phyloP scores from a whole-genome alignment of 2,329 filamentous ascomycete species.

The Anisogramma anomala region DNA sequence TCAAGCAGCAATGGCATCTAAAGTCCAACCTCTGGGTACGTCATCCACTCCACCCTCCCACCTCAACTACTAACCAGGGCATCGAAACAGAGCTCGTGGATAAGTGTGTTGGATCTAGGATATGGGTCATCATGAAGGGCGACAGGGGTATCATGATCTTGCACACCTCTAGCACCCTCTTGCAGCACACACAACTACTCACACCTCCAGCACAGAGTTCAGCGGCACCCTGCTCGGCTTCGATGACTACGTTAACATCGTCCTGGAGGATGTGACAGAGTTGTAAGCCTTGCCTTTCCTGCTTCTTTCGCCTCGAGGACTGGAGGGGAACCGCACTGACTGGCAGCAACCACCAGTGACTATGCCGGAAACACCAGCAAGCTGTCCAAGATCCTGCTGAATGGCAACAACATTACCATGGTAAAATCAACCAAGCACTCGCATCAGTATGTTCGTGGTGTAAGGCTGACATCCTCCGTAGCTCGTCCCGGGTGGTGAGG shows the following conservation, averaged over 20 bases:
- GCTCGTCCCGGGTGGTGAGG: constrained; percentile 71
- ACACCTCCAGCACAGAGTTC: constrained; percentile 57
- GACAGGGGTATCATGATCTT: constrained; percentile 77
- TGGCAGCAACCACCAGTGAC: constrained; percentile 50
- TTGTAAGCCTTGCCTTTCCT: constrained; percentile 49
- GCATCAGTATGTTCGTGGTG: not conserved
- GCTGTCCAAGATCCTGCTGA: constrained; percentile 86
- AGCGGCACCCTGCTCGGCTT: constrained; percentile 89
- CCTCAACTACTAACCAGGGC: not conserved
- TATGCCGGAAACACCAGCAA: constrained; percentile 81
- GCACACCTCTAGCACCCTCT: not conserved
- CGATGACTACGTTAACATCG: constrained; percentile 99
- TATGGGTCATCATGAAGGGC: constrained; percentile 99
- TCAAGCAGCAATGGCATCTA: constrained; percentile 48
- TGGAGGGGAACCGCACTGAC: not conserved
- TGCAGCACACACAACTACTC: constrained; percentile 2
- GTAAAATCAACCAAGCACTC: constrained; percentile 40
- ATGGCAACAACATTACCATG: constrained; percentile 99
- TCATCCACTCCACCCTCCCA: constrained; percentile 5
- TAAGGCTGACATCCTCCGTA: constrained; percentile 24
- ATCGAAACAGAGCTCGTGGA: constrained; percentile 74
- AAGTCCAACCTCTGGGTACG: constrained; percentile 60
- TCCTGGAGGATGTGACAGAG: constrained; percentile 92
- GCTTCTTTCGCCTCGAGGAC: not conserved
- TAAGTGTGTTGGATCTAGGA: constrained; percentile 93